Percentiles rank a stretch among this genome's conserved stretches.
These are phyloP conservation scores for Candida saitoana DNA, from an alignment of 805 yeast species.

Conservation along the genomic window DNA sequence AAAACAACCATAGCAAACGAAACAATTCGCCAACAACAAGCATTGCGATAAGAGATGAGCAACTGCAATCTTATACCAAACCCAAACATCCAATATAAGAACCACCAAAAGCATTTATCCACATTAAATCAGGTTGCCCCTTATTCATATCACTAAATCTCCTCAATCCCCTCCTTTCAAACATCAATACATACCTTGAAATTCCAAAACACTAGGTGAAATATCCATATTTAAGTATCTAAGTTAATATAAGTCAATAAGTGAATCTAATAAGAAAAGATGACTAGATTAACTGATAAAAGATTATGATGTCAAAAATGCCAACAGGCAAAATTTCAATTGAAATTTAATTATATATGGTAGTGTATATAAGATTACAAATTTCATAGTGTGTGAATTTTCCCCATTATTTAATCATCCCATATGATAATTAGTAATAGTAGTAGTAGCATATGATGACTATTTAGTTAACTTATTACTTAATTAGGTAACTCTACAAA, in stretches of 20 bases:
- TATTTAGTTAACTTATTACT: background rate
- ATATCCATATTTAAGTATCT: slow-evolving; percentile 70
- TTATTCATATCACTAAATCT: too few relatives aligned
- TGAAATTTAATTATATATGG: background rate
- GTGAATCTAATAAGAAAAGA: too few relatives aligned
- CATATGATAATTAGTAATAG: background rate
- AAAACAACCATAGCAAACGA: too few relatives aligned
- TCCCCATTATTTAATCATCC: background rate
- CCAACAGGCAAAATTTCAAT: background rate
- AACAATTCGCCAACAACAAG: too few relatives aligned
- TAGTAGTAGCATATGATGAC: background rate
- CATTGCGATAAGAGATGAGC: too few relatives aligned
- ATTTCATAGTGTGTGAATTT: background rate
- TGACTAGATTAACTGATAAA: background rate
- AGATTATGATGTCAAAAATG: background rate
- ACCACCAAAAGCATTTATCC: too few relatives aligned
- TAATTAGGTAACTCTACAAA: background rate
- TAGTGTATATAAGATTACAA: background rate
- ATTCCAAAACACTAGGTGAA: slow-evolving; percentile 68
- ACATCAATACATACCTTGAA: slow-evolving; percentile 57
- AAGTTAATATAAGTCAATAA: too few relatives aligned
- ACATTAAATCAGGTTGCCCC: too few relatives aligned
- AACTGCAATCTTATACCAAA: too few relatives aligned
- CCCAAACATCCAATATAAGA: too few relatives aligned
- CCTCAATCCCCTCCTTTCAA: background rate